Percentiles rank a stretch among this genome's conserved stretches.
These are phyloP conservation scores for Parachaetomium inaequale DNA, from an alignment of 495 filamentous ascomycete species.

Conservation along the genomic window DNA sequence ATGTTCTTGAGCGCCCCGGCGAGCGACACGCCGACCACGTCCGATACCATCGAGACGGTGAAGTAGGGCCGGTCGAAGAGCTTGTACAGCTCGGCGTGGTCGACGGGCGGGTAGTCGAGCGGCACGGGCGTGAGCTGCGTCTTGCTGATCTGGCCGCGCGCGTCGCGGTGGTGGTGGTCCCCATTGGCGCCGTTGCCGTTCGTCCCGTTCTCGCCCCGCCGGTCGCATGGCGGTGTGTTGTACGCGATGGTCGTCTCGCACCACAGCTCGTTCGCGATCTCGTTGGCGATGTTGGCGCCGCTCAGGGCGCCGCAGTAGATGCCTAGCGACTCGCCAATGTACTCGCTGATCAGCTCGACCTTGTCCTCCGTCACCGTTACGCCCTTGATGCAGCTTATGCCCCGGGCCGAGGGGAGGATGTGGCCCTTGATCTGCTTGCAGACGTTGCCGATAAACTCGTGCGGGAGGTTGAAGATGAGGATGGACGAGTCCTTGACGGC, in stretches of 20 bases:
- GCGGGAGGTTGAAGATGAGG: conserved; percentile 94
- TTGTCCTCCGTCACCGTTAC: conserved; percentile 83
- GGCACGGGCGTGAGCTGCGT: conserved; percentile 71
- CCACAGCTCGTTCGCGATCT: conserved; percentile 92
- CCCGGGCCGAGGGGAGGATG: conserved; percentile 86
- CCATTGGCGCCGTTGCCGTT: conserved; percentile 32
- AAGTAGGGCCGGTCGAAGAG: conserved; percentile 98
- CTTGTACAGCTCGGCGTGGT: conserved; percentile 70
- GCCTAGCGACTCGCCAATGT: conserved; percentile 79
- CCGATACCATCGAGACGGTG: conserved; percentile 85
- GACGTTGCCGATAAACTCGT: conserved; percentile 91
- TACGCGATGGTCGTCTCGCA: conserved; percentile 97
- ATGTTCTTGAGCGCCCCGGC: conserved; percentile 97
- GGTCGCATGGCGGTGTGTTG: conserved; percentile 79
- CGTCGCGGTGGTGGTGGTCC: conserved; percentile 66
- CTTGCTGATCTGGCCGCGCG: conserved; percentile 57
- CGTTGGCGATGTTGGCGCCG: conserved; percentile 93
- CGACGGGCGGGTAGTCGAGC: conserved; percentile 72
- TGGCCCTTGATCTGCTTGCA: conserved; percentile 83
- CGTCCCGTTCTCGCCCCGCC: conserved; percentile 30
- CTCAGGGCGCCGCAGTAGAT: conserved; percentile 98
- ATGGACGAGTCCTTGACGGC: conserved; percentile 79
- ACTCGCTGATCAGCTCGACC: conserved; percentile 87
- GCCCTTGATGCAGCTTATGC: conserved; percentile 97
- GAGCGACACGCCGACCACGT: conserved; percentile 94